Evolutionary conservation across 352 stramenopile genomes (phyloP).

Genomic region (Phytophthora colocasiae): DNA sequence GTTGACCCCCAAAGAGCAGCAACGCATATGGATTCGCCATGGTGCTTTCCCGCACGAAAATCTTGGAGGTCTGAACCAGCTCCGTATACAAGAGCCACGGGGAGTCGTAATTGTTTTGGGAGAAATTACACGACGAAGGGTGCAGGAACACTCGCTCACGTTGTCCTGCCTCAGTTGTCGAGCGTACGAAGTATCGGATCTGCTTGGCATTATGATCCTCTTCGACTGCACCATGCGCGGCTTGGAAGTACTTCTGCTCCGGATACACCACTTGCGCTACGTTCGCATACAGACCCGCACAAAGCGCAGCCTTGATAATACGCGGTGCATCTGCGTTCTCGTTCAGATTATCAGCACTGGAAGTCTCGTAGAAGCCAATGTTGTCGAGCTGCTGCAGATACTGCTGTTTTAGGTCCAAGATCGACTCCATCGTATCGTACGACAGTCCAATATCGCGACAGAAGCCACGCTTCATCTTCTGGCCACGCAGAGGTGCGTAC

Average conservation of each 20-base stretch:
- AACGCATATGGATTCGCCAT: slow-evolving; percentile 98
- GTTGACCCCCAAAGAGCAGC: slow-evolving; percentile 97
- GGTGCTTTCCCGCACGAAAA: slow-evolving; percentile 97
- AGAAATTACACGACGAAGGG: slow-evolving; percentile 93
- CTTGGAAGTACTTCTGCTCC: slow-evolving; percentile 95
- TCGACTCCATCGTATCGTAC: slow-evolving; percentile 92
- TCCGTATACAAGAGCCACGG: slow-evolving; percentile 97
- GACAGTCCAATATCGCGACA: slow-evolving; percentile 80
- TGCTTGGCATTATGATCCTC: slow-evolving; percentile 94
- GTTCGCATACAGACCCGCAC: slow-evolving; percentile 84
- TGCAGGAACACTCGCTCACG: slow-evolving; percentile 97
- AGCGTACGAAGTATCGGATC: slow-evolving; percentile 93
- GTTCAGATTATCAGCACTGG: slow-evolving; percentile 54
- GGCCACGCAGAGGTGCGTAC: slow-evolving; percentile 56
- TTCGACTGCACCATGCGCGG: slow-evolving; percentile 89
- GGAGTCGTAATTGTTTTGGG: slow-evolving; percentile 93
- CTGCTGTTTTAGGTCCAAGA: slow-evolving; percentile 92
- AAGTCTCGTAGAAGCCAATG: slow-evolving; percentile 80
- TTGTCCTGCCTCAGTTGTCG: slow-evolving; percentile 12
- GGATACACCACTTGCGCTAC: slow-evolving; percentile 90
- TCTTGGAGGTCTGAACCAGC: slow-evolving; percentile 96
- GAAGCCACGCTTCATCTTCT: slow-evolving; percentile 67
- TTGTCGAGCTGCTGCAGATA: slow-evolving; percentile 81
- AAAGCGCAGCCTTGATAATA: slow-evolving; percentile 91
- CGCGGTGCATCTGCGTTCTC: slow-evolving; percentile 80